Evolutionary conservation across 495 filamentous ascomycete species (phyloP).

Genomic region (Aspergillus bridgeri): DNA sequence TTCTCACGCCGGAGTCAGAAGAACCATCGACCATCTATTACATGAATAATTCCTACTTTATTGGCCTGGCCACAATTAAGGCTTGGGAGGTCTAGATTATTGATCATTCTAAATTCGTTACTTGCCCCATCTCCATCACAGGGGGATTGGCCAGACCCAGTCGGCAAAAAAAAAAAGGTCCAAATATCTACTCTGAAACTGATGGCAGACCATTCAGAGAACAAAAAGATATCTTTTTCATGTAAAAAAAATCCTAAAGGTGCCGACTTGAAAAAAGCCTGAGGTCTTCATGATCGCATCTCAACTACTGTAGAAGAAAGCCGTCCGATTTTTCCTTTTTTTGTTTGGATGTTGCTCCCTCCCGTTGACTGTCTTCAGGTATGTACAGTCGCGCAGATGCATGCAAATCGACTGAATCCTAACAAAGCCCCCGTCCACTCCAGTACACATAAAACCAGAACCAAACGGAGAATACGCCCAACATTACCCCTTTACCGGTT

Average conservation of each 20-base stretch:
- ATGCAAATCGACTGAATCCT: slow-evolving; percentile 49
- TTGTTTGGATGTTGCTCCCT: slow-evolving; percentile 41
- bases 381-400: slow-evolving; percentile 48
- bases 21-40: background rate
- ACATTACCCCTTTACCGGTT: slow-evolving; percentile 76
- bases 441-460: slow-evolving; percentile 44
- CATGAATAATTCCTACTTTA: background rate
- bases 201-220: background rate
- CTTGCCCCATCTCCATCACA: background rate
- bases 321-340: slow-evolving; percentile 39
- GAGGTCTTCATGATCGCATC: slow-evolving; percentile 47
- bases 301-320: slow-evolving; percentile 46
- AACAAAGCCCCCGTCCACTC: slow-evolving; percentile 48
- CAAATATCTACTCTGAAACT: background rate
- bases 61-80: background rate
- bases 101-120: background rate
- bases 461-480: slow-evolving; percentile 48
- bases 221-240: slow-evolving; percentile 26
- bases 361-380: slow-evolving; percentile 38
- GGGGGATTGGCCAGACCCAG: background rate
- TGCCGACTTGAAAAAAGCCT: slow-evolving; percentile 30
- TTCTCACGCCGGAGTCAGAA: background rate
- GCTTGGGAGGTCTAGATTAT: background rate
- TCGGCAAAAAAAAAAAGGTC: background rate
- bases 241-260: slow-evolving; percentile 29